phyloP scores from a whole-genome alignment of 2,329 filamentous ascomycete species.

The Alternaria ethzedia region DNA sequence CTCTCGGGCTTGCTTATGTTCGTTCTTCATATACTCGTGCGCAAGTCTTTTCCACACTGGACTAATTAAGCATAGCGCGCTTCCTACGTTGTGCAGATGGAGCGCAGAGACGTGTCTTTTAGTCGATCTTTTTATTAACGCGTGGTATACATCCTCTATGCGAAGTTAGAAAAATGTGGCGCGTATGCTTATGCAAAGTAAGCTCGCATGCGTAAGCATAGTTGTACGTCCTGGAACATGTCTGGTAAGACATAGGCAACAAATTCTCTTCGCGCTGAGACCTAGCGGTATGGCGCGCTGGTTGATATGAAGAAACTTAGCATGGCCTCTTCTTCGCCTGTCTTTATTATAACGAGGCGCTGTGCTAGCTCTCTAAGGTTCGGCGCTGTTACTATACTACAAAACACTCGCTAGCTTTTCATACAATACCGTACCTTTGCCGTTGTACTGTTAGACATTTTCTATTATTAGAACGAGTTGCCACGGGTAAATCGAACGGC shows the following conservation, averaged over 20 bases:
- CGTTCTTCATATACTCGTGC: neutral
- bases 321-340: neutral
- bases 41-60: neutral
- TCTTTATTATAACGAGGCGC: neutral
- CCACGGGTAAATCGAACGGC: accelerated
- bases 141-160: neutral
- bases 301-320: neutral
- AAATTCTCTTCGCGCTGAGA: accelerated
- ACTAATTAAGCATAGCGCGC: neutral
- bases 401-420: neutral
- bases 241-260: neutral
- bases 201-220: neutral
- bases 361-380: neutral
- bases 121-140: neutral
- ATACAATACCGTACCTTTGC: neutral
- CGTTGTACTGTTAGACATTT: neutral
- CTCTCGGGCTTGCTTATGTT: neutral
- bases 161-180: neutral
- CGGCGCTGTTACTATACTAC: neutral
- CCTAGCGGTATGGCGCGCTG: neutral
- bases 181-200: neutral
- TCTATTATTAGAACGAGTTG: neutral
- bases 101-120: neutral
- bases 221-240: neutral
- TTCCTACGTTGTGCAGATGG: neutral